Evolutionary conservation across 2,329 filamentous ascomycete species (phyloP), one percentile per base, ranked within the genome.

Genomic region (Fusarium palustre): DNA sequence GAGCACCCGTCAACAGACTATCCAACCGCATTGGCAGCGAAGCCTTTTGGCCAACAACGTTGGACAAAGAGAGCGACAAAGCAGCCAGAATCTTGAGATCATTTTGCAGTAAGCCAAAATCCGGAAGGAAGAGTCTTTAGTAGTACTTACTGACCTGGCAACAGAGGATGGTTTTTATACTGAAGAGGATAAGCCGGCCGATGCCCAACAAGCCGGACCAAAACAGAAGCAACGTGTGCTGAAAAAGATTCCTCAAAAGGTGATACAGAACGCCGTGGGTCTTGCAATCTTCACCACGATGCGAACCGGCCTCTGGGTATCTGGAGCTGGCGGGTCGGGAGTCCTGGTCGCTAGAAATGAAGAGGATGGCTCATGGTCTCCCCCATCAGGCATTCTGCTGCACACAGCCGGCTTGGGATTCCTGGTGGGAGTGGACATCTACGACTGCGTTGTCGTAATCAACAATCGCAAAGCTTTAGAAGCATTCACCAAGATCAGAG

Each of bases 51-150:
- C 93, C 94, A 3, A 93, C 91, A 52, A 91, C 90, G 1, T 83
- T 97, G 70, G 93, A 97, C 75, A 93, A 93, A 77, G 94, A 97
- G 81, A 91, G 91, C 73, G 92, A 97, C 78, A 97, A 97, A 81
- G 93, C 93, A 1, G 93, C 93, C 24, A 85, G 93, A 18, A 97
- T 97, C 41, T 78, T 97, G 45, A 87, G 89, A 74, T 93, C 90
- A 68, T 97, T 97, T 78, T 97, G 93, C 83, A 95, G 90, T 92
- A 83, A 74, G 88, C 76, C 10, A n/a, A 1, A 7, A 6, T 2
- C 12, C 10, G 12, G 3, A 2, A 9, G 22, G 0, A 4, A 3
- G 2, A 11, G 22, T 7, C 1, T 9, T 13, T 3, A 1, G 2
- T 0, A 24, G 1, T 20, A 55, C 13, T 52, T 24, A 55, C 13